Base-by-base conservation (phyloP, 2,329 filamentous ascomycete genomes). In the Cryphonectria japonica region DNA sequence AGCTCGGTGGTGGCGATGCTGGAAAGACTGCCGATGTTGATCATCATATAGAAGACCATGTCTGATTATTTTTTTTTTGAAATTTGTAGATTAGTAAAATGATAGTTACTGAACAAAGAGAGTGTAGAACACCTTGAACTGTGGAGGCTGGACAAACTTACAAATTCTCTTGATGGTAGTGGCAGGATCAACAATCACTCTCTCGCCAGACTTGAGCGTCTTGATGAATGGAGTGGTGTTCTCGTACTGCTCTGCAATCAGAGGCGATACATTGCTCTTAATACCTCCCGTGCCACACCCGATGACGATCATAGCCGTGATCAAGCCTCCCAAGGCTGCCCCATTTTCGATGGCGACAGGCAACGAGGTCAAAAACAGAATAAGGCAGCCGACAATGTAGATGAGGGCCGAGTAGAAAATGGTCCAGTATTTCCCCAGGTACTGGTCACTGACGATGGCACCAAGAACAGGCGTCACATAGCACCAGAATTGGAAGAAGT, bases 11-110 rank as follows among this genome's bases (percentile, higher is more conserved):
- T 93, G 8, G 87, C 89, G 75, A 93, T 85, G 68, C 88, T 83
- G 0, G 88, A 92, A 8, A 94, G 83, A 1, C 89, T 88, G n/a
- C 91, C 92, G 22, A 94, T 75, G 79, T 94, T 93, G 77, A 93
- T 93, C 80, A 88, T 87, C 89, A 89, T 92, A 83, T 92, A 93
- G 73, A 93, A 89, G 64, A 89, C 85, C 68, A 70, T 72, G 64
- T 72, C 67, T 69, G 46, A n/a, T 11, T 32, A 46, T 32, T 16
- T n/a, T 76, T 22, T 63, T 29, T 16, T 67, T 29, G 26, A 26
- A 34, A 34, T 11, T 39, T 11, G 37, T 9, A 9, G 37, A 9
- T 39, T 39, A 39, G 2, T 39, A 39, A 37, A 39, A 9, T 39
- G 9, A 11, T 39, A 39, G 59, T 50, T 19, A 16, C 8, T 9